A percentile compares a stretch with the other conserved stretches of the same genome.
phyloP scores from a whole-genome alignment of 371 early-diverging fungal species.

The Phascolomyces articulosus region DNA sequence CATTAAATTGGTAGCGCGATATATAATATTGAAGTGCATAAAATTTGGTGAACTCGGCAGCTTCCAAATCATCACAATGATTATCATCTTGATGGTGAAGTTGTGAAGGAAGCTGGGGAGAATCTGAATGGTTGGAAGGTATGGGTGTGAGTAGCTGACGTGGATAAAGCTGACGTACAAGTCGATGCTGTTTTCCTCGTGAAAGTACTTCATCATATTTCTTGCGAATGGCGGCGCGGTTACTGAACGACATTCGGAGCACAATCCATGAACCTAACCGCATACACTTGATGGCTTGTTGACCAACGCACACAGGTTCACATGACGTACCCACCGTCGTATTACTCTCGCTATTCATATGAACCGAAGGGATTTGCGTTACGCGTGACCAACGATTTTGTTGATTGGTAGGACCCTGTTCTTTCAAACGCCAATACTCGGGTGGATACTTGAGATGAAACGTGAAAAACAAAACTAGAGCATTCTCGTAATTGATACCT shows the following conservation, averaged over 20 bases:
- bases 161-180: neutral
- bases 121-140: neutral
- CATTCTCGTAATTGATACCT: too few species aligned
- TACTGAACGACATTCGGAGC: neutral
- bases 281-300: neutral
- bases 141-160: neutral
- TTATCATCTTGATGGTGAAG: neutral
- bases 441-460: constrained; percentile 24
- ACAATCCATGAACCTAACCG: constrained; percentile 8
- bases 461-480: neutral
- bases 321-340: neutral
- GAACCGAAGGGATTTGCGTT: neutral
- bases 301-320: neutral
- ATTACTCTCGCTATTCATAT: neutral
- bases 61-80: neutral
- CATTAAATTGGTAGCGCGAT: neutral
- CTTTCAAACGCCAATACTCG: constrained; percentile 16
- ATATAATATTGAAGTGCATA: constrained; percentile 11
- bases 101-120: neutral
- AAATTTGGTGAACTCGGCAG: constrained; percentile 2
- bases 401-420: constrained; percentile 16
- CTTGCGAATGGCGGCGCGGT: neutral
- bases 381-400: constrained; percentile 19
- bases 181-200: neutral
- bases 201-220: neutral